Conservation (phyloP, 495 filamentous ascomycete genomes). For the Tuber indicum region DNA sequence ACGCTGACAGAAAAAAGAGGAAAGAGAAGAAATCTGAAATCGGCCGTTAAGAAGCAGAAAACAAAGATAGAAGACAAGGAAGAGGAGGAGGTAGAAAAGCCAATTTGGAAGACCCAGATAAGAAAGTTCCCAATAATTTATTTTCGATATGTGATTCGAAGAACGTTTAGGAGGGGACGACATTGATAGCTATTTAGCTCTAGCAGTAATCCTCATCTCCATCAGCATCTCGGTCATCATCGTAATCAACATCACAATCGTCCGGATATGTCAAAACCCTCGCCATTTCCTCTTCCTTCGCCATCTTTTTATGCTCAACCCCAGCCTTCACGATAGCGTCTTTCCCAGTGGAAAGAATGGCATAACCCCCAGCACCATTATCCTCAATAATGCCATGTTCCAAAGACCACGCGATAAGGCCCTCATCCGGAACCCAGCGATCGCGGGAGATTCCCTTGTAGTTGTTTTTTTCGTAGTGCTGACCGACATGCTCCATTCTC, state of each 20-base stretch:
- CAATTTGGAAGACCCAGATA: neutral
- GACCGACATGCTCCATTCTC: constrained; percentile 85
- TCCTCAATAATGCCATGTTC: constrained; percentile 54
- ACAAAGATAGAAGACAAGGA: neutral
- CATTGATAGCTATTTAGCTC: neutral
- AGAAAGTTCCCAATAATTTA: neutral
- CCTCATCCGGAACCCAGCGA: constrained; percentile 52
- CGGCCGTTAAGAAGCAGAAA: neutral
- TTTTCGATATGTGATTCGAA: neutral
- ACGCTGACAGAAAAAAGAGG: neutral
- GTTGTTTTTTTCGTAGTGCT: constrained; percentile 61
- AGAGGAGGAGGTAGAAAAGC: neutral
- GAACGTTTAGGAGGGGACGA: neutral
- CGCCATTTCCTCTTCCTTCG: constrained; percentile 2
- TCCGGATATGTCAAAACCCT: constrained; percentile 21
- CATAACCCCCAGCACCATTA: constrained; percentile 49
- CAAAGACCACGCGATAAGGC: constrained; percentile 53
- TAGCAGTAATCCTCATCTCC: constrained; percentile 15
- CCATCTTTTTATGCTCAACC: neutral
- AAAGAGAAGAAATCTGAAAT: neutral
- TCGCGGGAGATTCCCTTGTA: constrained; percentile 41
- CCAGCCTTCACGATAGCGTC: constrained; percentile 25
- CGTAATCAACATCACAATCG: neutral
- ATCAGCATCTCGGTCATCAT: constrained; percentile 23
- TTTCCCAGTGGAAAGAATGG: constrained; percentile 45